phyloP scores from a whole-genome alignment of 164 flowering plant genomes.

The Umbellularia californica region DNA sequence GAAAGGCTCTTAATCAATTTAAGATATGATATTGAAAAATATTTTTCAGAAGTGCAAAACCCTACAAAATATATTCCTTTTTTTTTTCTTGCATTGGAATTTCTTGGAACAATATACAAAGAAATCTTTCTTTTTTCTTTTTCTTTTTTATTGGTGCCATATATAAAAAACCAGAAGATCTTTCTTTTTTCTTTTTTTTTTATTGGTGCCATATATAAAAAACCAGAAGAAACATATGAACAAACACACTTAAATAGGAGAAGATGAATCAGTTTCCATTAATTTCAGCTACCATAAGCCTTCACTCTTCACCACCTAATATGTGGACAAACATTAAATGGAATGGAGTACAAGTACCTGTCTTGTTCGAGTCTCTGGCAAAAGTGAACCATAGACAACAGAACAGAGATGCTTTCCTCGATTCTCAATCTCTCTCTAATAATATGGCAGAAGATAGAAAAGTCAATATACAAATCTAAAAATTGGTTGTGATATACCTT shows the following conservation, averaged over 20 bases:
- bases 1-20: neutral
- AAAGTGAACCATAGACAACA: slow-evolving; percentile 94
- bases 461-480: neutral
- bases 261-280: too few species aligned
- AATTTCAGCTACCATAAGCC: neutral
- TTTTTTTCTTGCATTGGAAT: neutral
- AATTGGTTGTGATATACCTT: neutral
- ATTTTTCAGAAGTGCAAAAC: neutral
- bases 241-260: too few species aligned
- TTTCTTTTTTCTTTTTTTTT: too few species aligned
- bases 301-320: neutral
- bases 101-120: neutral
- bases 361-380: slow-evolving; percentile 90
- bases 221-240: too few species aligned
- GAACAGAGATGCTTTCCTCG: slow-evolving; percentile 77
- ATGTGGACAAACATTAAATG: neutral
- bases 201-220: too few species aligned
- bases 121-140: too few species aligned
- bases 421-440: slow-evolving; percentile 57
- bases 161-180: too few species aligned
- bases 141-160: too few species aligned
- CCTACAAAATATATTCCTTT: neutral
- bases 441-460: neutral
- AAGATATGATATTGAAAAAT: too few species aligned
- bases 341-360: slow-evolving; percentile 51